Evolutionary conservation across 2,329 filamentous ascomycete species (phyloP).

Genomic region (Aureobasidium namibiae): DNA sequence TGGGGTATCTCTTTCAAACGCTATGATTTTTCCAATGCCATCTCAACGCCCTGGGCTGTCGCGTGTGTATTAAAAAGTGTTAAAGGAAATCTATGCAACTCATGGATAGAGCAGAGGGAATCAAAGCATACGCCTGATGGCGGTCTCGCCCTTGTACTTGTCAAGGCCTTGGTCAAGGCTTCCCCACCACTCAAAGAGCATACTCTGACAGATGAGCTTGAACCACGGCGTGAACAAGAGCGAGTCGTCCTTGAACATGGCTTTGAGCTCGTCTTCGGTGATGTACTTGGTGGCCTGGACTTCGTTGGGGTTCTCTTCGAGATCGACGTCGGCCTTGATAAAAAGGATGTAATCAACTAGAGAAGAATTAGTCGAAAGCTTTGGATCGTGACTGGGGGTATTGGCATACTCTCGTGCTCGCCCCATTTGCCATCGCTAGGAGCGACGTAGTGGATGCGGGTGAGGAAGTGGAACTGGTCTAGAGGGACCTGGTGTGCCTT

Average conservation of each 20-base stretch:
- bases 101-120: not conserved
- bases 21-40: slow-evolving; percentile 8
- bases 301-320: slow-evolving; percentile 79
- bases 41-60: not conserved
- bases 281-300: slow-evolving; percentile 80
- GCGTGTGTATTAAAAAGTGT: slow-evolving; percentile 5
- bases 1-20: slow-evolving; percentile 11
- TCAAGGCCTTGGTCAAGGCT: slow-evolving; percentile 73
- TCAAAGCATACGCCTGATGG: slow-evolving; percentile 71
- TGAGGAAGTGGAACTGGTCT: slow-evolving; percentile 87
- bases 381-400: too few species aligned
- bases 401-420: slow-evolving; percentile 94
- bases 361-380: slow-evolving; percentile 19
- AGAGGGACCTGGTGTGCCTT: slow-evolving; percentile 79
- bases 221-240: slow-evolving; percentile 97
- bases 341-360: slow-evolving; percentile 97
- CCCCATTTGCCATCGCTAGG: slow-evolving; percentile 97
- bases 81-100: not conserved
- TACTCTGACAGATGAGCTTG: slow-evolving; percentile 94
- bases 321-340: slow-evolving; percentile 86
- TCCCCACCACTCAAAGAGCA: slow-evolving; percentile 98
- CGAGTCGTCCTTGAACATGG: slow-evolving; percentile 71
- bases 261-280: slow-evolving; percentile 69
- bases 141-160: slow-evolving; percentile 75
- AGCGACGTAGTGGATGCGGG: slow-evolving; percentile 95